A percentile compares a stretch with the other conserved stretches of the same genome.
Evolutionary conservation across 2,329 filamentous ascomycete species (phyloP).

Genomic region (Decorospora gaudefroyi): DNA sequence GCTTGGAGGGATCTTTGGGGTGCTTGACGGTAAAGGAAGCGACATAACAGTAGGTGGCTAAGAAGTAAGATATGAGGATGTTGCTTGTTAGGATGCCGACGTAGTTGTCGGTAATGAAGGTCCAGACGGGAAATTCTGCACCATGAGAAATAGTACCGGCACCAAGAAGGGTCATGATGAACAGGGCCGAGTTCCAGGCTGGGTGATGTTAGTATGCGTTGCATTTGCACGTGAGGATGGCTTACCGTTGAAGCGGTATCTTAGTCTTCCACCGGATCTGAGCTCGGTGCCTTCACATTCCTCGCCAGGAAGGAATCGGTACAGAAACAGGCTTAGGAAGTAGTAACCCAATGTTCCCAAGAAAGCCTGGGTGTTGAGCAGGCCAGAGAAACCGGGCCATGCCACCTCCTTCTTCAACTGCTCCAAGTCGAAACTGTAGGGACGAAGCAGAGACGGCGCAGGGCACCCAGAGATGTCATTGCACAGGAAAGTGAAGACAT

Average conservation of each 20-base stretch:
- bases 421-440: constrained; percentile 70
- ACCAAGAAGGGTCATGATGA: constrained; percentile 71
- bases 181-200: constrained; percentile 77
- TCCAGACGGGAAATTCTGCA: constrained; percentile 84
- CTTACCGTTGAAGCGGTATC: constrained; percentile 72
- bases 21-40: constrained; percentile 78
- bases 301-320: constrained; percentile 75
- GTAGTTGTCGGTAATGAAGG: constrained; percentile 90
- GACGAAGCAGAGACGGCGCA: constrained; percentile 75
- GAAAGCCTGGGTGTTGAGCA: constrained; percentile 71
- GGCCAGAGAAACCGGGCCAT: constrained; percentile 76
- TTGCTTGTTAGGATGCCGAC: constrained; percentile 82
- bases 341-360: constrained; percentile 79
- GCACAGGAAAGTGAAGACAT: constrained; percentile 80
- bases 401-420: constrained; percentile 78
- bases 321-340: constrained; percentile 71
- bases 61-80: constrained; percentile 71
- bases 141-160: constrained; percentile 78
- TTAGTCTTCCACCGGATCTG: constrained; percentile 70
- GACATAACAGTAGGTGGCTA: constrained; percentile 80
- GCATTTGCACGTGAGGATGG: constrained; percentile 12
- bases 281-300: constrained; percentile 73
- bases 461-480: constrained; percentile 94
- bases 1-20: constrained; percentile 69
- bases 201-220: constrained; percentile 19